A percentile compares a stretch with the other conserved stretches of the same genome.
Evolutionary conservation across 352 stramenopile genomes (phyloP).

Genomic region (Globisporangium irregulare): DNA sequence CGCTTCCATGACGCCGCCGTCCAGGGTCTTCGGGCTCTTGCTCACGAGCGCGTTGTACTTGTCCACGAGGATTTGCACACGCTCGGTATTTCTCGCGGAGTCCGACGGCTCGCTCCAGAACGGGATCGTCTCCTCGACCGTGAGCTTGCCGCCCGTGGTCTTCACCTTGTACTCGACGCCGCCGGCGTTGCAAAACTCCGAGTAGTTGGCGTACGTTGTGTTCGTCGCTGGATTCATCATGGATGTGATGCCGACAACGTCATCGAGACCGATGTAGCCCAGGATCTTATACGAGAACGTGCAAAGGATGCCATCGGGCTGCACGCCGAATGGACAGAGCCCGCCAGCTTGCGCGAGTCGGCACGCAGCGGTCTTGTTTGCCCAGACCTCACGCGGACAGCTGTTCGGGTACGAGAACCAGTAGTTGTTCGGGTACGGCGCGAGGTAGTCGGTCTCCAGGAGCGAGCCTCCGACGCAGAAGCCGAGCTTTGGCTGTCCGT

Average conservation of each 20-base stretch:
- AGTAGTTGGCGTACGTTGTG: constrained; percentile 39
- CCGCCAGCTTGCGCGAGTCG: constrained; percentile 36
- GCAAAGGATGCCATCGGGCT: constrained; percentile 59
- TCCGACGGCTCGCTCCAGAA: constrained; percentile 65
- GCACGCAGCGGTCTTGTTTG: constrained; percentile 39
- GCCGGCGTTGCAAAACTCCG: constrained; percentile 54
- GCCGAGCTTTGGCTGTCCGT: constrained; percentile 41
- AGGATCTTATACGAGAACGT: constrained; percentile 65
- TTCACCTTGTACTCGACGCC: constrained; percentile 51
- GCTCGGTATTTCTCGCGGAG: constrained; percentile 39
- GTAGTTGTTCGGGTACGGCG: constrained; percentile 74
- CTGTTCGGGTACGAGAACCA: constrained; percentile 85
- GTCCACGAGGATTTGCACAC: constrained; percentile 40
- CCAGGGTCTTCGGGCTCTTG: constrained; percentile 25
- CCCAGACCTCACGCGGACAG: constrained; percentile 42
- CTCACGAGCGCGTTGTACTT: constrained; percentile 38
- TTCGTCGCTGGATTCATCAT: constrained; percentile 47
- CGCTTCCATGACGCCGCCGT: constrained; percentile 43
- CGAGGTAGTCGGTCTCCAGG: constrained; percentile 41
- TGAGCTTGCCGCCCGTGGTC: constrained; percentile 24
- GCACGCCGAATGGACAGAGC: constrained; percentile 39
- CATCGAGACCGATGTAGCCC: constrained; percentile 58
- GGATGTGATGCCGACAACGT: constrained; percentile 67
- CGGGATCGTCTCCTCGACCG: constrained; percentile 34
- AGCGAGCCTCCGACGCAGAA: constrained; percentile 43